These are phyloP conservation scores for Scedosporium dehoogii DNA, from an alignment of 2,329 filamentous ascomycete species.

Conservation along the genomic window DNA sequence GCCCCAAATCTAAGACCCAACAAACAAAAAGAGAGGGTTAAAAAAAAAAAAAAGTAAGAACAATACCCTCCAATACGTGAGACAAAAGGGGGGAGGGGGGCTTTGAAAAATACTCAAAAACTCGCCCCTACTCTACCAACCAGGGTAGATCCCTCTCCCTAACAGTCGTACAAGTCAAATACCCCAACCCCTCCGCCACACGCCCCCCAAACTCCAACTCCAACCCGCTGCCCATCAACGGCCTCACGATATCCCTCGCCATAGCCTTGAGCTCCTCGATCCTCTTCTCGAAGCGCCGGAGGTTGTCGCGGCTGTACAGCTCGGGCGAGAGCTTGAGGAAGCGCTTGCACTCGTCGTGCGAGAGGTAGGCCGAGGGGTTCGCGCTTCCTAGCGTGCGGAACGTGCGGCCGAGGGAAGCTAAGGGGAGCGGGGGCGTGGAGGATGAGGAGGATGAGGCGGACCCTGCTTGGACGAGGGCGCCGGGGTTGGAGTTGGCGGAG, in stretches of 20 bases:
- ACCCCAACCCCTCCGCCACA: slow-evolving; percentile 33
- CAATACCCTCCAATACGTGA: not conserved
- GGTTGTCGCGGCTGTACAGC: slow-evolving; percentile 75
- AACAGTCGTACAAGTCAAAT: slow-evolving; percentile 41
- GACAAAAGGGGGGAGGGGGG: slow-evolving; percentile 8
- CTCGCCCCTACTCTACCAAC: slow-evolving; percentile 22
- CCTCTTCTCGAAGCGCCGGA: slow-evolving; percentile 74
- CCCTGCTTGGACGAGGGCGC: slow-evolving; percentile 15
- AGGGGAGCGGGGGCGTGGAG: slow-evolving; percentile 30
- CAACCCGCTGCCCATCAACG: slow-evolving; percentile 75
- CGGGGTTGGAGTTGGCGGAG: slow-evolving; percentile 9
- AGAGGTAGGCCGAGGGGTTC: slow-evolving; percentile 53
- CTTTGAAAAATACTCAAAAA: slow-evolving; percentile 1
- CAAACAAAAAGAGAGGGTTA: too few species aligned
- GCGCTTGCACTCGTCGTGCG: slow-evolving; percentile 79
- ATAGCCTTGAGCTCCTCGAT: slow-evolving; percentile 82
- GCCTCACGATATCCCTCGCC: slow-evolving; percentile 72
- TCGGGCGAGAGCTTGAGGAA: slow-evolving; percentile 80
- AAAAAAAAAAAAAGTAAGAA: too few species aligned
- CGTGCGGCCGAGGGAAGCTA: slow-evolving; percentile 57
- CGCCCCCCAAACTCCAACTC: slow-evolving; percentile 58
- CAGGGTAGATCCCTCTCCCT: slow-evolving; percentile 41
- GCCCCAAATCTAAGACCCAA: too few species aligned
- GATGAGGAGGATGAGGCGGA: slow-evolving; percentile 24
- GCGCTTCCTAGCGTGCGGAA: slow-evolving; percentile 67